These are phyloP conservation scores for Hippophae gyantsensis DNA, from an alignment of 306 rosid genomes.

Conservation along the genomic window DNA sequence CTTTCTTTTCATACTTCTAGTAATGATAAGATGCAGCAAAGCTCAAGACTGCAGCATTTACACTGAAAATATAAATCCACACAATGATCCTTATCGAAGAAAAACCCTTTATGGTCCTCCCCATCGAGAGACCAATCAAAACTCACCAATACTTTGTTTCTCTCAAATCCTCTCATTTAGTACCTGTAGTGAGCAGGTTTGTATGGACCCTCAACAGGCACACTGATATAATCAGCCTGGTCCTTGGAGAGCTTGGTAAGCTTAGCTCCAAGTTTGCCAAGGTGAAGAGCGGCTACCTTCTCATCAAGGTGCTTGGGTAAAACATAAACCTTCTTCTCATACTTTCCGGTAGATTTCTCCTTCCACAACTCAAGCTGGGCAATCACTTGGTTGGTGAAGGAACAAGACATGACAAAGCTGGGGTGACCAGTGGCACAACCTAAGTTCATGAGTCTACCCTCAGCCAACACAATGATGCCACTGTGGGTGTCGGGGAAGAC, in stretches of 20 bases:
- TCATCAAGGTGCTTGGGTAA: slow-evolving; percentile 93
- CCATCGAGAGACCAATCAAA: too few relatives aligned
- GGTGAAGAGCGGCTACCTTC: slow-evolving; percentile 92
- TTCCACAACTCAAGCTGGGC: slow-evolving; percentile 97
- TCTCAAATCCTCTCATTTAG: slow-evolving; percentile 25
- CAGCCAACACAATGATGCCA: slow-evolving; percentile 74
- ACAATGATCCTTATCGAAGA: too few relatives aligned
- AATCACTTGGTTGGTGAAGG: slow-evolving; percentile 94
- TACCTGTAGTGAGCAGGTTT: slow-evolving; percentile 88
- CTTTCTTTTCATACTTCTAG: too few relatives aligned
- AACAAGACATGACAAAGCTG: slow-evolving; percentile 97
- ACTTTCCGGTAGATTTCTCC: slow-evolving; percentile 59
- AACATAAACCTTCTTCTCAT: slow-evolving; percentile 86
- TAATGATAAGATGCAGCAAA: too few relatives aligned
- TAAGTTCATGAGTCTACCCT: slow-evolving; percentile 95
- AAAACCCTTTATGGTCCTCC: too few relatives aligned
- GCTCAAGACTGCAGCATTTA: too few relatives aligned
- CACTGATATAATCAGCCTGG: slow-evolving; percentile 80
- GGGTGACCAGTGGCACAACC: slow-evolving; percentile 99
- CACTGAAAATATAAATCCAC: too few relatives aligned
- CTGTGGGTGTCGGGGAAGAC: slow-evolving; percentile 69
- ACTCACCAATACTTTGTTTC: too few relatives aligned
- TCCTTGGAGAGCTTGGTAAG: slow-evolving; percentile 80
- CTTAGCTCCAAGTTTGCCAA: slow-evolving; percentile 87
- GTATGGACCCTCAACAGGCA: slow-evolving; percentile 93